phyloP scores from a whole-genome alignment of 441 rosid species.

The Populus hybrid region DNA sequence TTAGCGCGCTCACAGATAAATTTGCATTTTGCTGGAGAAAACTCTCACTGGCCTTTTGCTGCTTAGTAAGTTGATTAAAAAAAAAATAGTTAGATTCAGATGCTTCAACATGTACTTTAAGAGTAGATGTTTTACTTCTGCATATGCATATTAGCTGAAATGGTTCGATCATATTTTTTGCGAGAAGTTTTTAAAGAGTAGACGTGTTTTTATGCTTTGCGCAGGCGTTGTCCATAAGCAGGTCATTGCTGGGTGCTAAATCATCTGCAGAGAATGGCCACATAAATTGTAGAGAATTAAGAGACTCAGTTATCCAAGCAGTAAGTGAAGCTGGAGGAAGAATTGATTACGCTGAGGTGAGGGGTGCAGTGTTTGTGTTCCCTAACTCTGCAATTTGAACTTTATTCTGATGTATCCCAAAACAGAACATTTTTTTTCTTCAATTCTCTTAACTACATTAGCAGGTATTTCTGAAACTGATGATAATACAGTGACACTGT shows the following conservation, averaged over 20 bases:
- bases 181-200: not conserved
- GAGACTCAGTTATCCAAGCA: slow-evolving; percentile 42
- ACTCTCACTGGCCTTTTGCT: not conserved
- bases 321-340: slow-evolving; percentile 60
- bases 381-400: not conserved
- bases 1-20: not conserved
- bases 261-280: slow-evolving; percentile 46
- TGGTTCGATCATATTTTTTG: not conserved
- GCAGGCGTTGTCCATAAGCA: slow-evolving; percentile 83
- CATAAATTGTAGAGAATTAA: slow-evolving; percentile 38
- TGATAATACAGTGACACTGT: not conserved
- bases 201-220: not conserved
- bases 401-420: not conserved
- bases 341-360: slow-evolving; percentile 84
- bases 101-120: not conserved
- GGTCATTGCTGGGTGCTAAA: slow-evolving; percentile 55
- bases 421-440: too few species aligned
- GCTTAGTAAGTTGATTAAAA: not conserved
- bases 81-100: not conserved
- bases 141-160: not conserved
- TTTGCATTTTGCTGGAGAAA: not conserved
- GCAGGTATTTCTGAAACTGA: not conserved
- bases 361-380: not conserved
- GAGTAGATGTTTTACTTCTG: not conserved
- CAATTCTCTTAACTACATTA: not conserved